phyloP scores from a whole-genome alignment of 306 rosid species.

The Benincasa hispida region DNA sequence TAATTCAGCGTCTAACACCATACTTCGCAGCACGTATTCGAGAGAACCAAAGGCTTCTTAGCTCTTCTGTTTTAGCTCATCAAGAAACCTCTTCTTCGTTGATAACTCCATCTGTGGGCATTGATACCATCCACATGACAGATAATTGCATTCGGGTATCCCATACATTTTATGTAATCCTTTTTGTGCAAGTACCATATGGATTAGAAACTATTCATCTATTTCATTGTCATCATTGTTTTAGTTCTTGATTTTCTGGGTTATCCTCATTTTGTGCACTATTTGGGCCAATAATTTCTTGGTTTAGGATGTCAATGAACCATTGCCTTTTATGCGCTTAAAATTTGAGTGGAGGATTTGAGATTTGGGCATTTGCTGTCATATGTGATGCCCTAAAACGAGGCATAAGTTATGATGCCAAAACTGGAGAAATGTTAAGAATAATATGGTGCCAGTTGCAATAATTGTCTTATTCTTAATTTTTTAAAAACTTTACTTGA shows the following conservation, averaged over 20 bases:
- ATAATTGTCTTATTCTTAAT: neutral
- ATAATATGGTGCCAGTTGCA: neutral
- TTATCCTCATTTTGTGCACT: neutral
- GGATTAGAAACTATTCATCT: neutral
- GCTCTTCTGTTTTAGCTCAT: slow-evolving; percentile 32
- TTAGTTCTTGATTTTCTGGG: neutral
- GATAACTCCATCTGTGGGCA: slow-evolving; percentile 16
- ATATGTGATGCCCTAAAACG: neutral
- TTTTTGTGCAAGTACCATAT: neutral
- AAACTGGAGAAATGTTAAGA: neutral
- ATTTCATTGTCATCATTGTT: neutral
- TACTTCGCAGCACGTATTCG: slow-evolving; percentile 38
- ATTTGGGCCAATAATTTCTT: neutral
- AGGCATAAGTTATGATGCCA: neutral
- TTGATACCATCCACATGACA: slow-evolving; percentile 45
- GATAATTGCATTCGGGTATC: slow-evolving; percentile 57
- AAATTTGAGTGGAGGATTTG: neutral
- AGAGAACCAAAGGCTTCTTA: slow-evolving; percentile 37
- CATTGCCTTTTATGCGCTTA: neutral
- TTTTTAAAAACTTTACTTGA: neutral
- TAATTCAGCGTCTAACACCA: slow-evolving; percentile 36
- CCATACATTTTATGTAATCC: neutral
- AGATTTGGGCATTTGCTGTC: neutral
- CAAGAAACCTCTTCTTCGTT: slow-evolving; percentile 29
- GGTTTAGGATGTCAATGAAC: neutral